phyloP scores from a whole-genome alignment of 1,139 yeast species.

The Pichia sp. region DNA sequence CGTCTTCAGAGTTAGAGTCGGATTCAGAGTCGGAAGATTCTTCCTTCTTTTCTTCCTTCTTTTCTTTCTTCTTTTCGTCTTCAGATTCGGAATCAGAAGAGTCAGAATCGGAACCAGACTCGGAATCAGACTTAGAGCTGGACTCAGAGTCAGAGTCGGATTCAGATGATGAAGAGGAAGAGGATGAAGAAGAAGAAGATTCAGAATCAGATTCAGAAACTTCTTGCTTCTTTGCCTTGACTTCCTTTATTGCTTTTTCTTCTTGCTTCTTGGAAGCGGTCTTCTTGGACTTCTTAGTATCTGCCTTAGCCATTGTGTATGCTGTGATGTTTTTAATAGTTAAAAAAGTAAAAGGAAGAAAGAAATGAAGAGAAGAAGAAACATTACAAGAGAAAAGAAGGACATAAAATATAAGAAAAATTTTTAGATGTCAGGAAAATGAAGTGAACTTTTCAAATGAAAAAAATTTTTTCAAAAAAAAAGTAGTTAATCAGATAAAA shows the following conservation, averaged over 20 bases:
- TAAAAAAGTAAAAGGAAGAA: background rate
- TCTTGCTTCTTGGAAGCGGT: constrained; percentile 30
- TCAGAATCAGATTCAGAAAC: constrained; percentile 30
- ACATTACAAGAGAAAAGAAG: background rate
- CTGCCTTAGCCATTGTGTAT: constrained; percentile 31
- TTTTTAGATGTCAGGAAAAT: background rate
- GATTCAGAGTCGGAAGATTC: constrained; percentile 27
- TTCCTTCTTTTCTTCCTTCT: constrained; percentile 15
- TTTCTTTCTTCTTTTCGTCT: constrained; percentile 17
- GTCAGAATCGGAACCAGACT: constrained; percentile 29
- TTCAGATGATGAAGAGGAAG: constrained; percentile 21
- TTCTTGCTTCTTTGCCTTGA: constrained; percentile 22
- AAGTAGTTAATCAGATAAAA: constrained; percentile 1
- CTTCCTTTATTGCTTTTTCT: constrained; percentile 22
- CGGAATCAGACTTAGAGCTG: constrained; percentile 30
- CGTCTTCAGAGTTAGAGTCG: constrained; percentile 32
- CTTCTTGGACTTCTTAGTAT: constrained; percentile 29
- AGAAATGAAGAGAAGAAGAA: background rate
- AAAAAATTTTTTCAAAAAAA: constrained; percentile 4
- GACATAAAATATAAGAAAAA: background rate
- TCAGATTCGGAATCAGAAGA: constrained; percentile 32
- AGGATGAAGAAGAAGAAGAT: constrained; percentile 27
- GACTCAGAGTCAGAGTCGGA: constrained; percentile 24
- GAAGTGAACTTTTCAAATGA: background rate
- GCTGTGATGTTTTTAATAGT: background rate